Conservation (phyloP, 2,329 filamentous ascomycete genomes). For the Daldinia sp. region DNA sequence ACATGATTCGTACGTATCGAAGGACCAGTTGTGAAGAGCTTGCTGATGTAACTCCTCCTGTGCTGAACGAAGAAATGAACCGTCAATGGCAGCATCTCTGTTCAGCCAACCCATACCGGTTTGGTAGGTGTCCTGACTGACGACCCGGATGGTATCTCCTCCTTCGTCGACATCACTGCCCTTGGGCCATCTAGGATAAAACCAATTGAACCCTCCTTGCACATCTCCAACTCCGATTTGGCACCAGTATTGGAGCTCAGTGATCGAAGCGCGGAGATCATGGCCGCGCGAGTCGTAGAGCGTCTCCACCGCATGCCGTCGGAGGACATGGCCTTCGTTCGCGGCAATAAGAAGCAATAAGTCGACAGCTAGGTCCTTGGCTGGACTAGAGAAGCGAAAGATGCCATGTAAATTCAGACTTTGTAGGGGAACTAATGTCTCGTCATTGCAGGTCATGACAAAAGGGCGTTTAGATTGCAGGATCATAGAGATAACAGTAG, state of each 20-base stretch:
- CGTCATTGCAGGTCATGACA: constrained; percentile 94
- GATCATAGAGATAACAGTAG: constrained; percentile 81
- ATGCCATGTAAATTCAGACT: constrained; percentile 86
- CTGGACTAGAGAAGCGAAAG: constrained; percentile 77
- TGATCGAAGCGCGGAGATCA: constrained; percentile 85
- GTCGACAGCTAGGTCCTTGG: constrained; percentile 77
- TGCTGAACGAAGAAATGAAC: constrained; percentile 56
- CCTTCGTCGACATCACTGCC: constrained; percentile 76
- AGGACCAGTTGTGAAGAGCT: constrained; percentile 74
- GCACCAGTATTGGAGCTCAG: constrained; percentile 94
- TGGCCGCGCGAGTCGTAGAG: constrained; percentile 76
- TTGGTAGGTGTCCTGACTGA: constrained; percentile 84
- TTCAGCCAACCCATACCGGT: constrained; percentile 82
- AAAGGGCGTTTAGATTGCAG: constrained; percentile 89
- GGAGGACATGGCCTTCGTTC: constrained; percentile 86
- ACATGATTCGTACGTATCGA: constrained; percentile 72
- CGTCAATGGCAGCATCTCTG: constrained; percentile 65
- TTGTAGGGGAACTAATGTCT: constrained; percentile 80
- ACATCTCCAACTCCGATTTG: constrained; percentile 92
- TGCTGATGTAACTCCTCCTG: constrained; percentile 75
- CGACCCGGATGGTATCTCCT: constrained; percentile 77
- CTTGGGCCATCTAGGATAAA: constrained; percentile 80
- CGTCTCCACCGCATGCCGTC: constrained; percentile 72
- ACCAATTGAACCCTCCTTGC: constrained; percentile 92
- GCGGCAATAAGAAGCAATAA: constrained; percentile 86